Percentiles rank a stretch among this genome's conserved stretches.
These are phyloP conservation scores for Silene coronaria DNA, from an alignment of 179 eudicot genomes.

Conservation along the genomic window DNA sequence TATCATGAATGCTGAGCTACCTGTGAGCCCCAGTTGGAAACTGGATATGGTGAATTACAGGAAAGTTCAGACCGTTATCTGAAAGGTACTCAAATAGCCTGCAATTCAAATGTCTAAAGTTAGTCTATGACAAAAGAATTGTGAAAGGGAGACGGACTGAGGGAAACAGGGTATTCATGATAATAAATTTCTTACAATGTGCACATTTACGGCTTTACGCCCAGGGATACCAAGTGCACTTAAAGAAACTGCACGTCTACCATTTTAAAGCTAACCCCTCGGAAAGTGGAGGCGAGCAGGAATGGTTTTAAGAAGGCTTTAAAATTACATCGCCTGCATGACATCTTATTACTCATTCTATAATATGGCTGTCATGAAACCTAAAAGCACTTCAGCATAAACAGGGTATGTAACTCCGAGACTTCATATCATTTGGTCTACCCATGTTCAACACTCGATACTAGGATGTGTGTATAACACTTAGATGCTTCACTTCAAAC, in stretches of 20 bases:
- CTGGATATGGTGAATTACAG: conserved; percentile 87
- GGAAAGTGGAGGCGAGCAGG: not conserved
- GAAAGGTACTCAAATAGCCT: conserved; percentile 91
- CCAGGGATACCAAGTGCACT: too few relatives aligned
- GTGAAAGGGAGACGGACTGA: not conserved
- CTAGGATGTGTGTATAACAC: too few relatives aligned
- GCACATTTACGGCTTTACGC: not conserved
- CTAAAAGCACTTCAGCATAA: too few relatives aligned
- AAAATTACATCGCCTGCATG: not conserved
- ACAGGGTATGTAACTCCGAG: too few relatives aligned
- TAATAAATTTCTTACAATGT: not conserved
- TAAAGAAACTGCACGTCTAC: too few relatives aligned
- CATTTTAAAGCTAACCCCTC: not conserved
- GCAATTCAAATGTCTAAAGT: conserved; percentile 26
- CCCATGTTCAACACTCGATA: too few relatives aligned
- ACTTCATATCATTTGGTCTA: too few relatives aligned
- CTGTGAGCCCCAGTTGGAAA: conserved; percentile 71
- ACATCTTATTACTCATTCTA: too few relatives aligned
- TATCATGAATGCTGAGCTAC: conserved; percentile 30
- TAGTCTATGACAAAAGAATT: not conserved
- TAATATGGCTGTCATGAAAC: too few relatives aligned
- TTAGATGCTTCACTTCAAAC: too few relatives aligned
- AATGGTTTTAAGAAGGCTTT: not conserved
- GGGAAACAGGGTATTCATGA: not conserved
- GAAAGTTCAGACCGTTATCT: conserved; percentile 60